Evolutionary conservation across 2,329 filamentous ascomycete genomes (phyloP).

Genomic region (Alternaria rosae): DNA sequence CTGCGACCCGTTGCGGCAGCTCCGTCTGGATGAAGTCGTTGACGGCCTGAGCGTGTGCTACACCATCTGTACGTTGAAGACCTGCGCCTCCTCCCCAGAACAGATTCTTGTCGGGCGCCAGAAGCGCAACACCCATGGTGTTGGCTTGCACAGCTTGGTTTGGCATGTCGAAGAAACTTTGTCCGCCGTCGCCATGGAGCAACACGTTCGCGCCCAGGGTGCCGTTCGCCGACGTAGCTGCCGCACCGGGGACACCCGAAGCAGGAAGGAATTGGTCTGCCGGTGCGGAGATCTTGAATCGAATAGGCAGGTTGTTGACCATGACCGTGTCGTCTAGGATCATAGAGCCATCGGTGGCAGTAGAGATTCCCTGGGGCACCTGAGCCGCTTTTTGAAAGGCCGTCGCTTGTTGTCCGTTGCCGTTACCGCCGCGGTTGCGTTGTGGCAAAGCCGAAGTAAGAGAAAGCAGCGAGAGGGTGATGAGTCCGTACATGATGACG

Average conservation of each 20-base stretch:
- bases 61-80: constrained; percentile 63
- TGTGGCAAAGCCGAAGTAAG: constrained; percentile 37
- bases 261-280: constrained; percentile 61
- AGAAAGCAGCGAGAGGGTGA: constrained; percentile 27
- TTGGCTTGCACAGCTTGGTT: constrained; percentile 62
- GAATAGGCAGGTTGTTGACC: constrained; percentile 63
- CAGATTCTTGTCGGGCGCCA: constrained; percentile 62
- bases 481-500: constrained; percentile 18
- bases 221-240: constrained; percentile 43
- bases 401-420: constrained; percentile 24
- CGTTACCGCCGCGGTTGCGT: constrained; percentile 23
- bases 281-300: constrained; percentile 64
- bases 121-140: constrained; percentile 61
- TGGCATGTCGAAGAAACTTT: constrained; percentile 66
- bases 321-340: constrained; percentile 64
- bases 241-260: constrained; percentile 60
- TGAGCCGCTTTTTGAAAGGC: constrained; percentile 46
- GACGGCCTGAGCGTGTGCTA: constrained; percentile 64
- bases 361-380: constrained; percentile 46
- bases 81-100: constrained; percentile 66
- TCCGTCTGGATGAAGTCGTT: constrained; percentile 60
- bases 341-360: constrained; percentile 62
- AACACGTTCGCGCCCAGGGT: constrained; percentile 62
- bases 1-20: constrained; percentile 62
- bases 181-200: constrained; percentile 67